Percentiles rank a stretch among this genome's conserved stretches.
phyloP scores from a whole-genome alignment of 768 basidiomycete species.

The Plicaturopsis crispa region DNA sequence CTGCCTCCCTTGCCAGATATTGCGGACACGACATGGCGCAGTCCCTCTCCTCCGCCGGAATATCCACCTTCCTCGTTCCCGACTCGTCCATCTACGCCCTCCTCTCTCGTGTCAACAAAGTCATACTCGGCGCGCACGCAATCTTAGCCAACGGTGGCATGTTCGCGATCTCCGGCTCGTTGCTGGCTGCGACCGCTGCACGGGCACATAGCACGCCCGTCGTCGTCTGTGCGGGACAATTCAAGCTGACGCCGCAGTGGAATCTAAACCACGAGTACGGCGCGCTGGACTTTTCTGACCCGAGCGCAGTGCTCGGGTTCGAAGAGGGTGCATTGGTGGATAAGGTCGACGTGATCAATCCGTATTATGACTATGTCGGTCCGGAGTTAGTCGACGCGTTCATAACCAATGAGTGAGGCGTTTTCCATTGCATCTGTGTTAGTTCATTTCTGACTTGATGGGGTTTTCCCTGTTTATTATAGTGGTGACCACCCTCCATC shows the following conservation, averaged over 20 bases:
- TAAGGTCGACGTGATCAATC: constrained; percentile 88
- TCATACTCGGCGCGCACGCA: constrained; percentile 91
- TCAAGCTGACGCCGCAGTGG: constrained; percentile 91
- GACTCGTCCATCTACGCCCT: constrained; percentile 94
- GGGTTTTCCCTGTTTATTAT: constrained; percentile 3
- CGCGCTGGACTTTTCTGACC: constrained; percentile 72
- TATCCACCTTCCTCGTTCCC: constrained; percentile 95
- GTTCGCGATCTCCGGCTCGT: constrained; percentile 82
- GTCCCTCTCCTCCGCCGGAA: constrained; percentile 69
- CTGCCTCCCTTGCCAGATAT: constrained; percentile 40
- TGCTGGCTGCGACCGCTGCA: constrained; percentile 82
- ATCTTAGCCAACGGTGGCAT: constrained; percentile 96
- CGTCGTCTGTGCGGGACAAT: constrained; percentile 91
- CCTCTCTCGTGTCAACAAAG: constrained; percentile 96
- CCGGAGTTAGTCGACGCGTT: constrained; percentile 91
- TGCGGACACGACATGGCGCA: constrained; percentile 81
- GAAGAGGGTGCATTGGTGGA: constrained; percentile 76
- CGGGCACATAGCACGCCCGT: constrained; percentile 87
- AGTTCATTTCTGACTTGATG: not conserved
- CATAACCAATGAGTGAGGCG: constrained; percentile 91
- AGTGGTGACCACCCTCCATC: constrained; percentile 97
- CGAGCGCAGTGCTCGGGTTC: constrained; percentile 56
- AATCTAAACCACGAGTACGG: constrained; percentile 83
- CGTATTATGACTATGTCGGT: constrained; percentile 93
- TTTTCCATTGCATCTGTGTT: constrained; percentile 8